Percentiles rank a stretch among this genome's conserved stretches.
Evolutionary conservation across 371 early-diverging fungal genomes (phyloP).

Genomic region (Lichtheimia ramosa): DNA sequence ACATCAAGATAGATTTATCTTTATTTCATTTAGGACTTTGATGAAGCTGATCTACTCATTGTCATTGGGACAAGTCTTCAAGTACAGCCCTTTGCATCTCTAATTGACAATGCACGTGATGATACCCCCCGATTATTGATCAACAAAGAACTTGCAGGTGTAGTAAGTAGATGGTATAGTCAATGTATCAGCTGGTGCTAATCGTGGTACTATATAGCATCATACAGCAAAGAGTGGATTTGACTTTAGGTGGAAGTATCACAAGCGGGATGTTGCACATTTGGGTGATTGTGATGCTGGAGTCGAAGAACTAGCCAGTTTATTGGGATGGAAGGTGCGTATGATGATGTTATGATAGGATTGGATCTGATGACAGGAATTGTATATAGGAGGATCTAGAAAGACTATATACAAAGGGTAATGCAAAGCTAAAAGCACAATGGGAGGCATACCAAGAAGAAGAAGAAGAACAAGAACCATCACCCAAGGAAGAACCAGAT

Average conservation of each 20-base stretch:
- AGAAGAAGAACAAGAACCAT: slow-evolving; percentile 22
- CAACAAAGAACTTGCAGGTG: slow-evolving; percentile 82
- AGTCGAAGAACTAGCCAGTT: slow-evolving; percentile 45
- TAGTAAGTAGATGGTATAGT: slow-evolving; percentile 20
- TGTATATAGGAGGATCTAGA: slow-evolving; percentile 37
- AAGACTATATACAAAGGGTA: slow-evolving; percentile 25
- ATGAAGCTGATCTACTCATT: slow-evolving; percentile 79
- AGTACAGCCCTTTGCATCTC: slow-evolving; percentile 87
- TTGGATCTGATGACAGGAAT: neutral
- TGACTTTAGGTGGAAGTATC: slow-evolving; percentile 76
- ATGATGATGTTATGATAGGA: neutral
- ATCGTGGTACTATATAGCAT: slow-evolving; percentile 14
- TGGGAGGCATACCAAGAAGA: slow-evolving; percentile 44
- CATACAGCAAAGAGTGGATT: slow-evolving; percentile 60
- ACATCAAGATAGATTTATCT: neutral
- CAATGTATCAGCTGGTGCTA: no score
- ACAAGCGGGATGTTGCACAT: slow-evolving; percentile 74
- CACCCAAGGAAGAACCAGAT: slow-evolving; percentile 20
- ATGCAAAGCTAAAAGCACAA: slow-evolving; percentile 45
- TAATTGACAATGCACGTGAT: slow-evolving; percentile 65
- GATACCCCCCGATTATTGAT: slow-evolving; percentile 84
- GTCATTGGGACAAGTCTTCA: slow-evolving; percentile 89
- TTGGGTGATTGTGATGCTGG: slow-evolving; percentile 86
- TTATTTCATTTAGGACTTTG: slow-evolving; percentile 55
- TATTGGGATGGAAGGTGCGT: slow-evolving; percentile 48